Base-by-base conservation (phyloP, 441 rosid species). In the Corymbia calophylla region DNA sequence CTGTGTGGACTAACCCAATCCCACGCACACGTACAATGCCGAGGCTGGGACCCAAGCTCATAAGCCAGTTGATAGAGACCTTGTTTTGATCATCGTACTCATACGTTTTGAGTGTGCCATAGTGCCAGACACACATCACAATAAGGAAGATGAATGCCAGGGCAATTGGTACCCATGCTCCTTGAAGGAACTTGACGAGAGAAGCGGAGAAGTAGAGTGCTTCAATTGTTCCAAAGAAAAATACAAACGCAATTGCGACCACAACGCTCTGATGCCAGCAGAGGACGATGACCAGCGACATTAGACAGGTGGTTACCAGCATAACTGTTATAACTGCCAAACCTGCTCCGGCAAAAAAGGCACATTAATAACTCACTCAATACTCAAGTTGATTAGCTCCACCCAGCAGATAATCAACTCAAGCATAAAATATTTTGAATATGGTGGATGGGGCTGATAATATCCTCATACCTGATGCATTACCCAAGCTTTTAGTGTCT, bases 121-220 rank as follows among this genome's bases (percentile, higher is more conserved):
- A 98, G 91, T 96, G 98, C 99, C 99, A 98, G 35, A 94, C 91
- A 77, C 95, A 96, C 99, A 98, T 98, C 85, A 94, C 87, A 47
- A 94, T 56, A 82, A 98, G 93, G 95, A 97, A 97, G 90, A 94
- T 87, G 85, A 97, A 89, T 5, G 99, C 92, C 58, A 98, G 96
- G 7, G 96, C 98, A n/a, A 97, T 91, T 0, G 99, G 99, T 10
- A 97, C 99, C 99, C 99, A 98, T 25, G 99, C 99, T 17, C 99
- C 99, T 94, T 97, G 97, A 1, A 95, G 93, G 94, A 98, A 97
- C 93, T 98, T 98, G 91, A 94, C 94, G 19, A 98, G 94, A 32
- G 99, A 94, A 86, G 99, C 99, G 1, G 99, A 93, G 94, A 98
- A 97, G 96, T 96, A 98, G 80, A 98, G 97, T 54, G 98, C 94